Percentiles rank a stretch among this genome's conserved stretches.
Conservation (phyloP, 164 flowering plant genomes). For the Sedum album region DNA sequence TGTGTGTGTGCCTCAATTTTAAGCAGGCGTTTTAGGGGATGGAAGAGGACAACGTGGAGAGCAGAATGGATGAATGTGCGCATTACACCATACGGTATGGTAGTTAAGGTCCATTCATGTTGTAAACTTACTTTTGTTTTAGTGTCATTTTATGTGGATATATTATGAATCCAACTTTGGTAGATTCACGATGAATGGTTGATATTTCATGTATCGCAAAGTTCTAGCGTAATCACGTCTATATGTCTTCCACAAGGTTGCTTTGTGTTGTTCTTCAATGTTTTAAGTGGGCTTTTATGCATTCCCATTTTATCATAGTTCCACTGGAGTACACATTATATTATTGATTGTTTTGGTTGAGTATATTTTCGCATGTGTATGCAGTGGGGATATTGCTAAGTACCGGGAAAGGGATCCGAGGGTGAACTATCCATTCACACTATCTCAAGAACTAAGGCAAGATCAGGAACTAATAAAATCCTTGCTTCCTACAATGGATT, state of each 20-base stretch:
- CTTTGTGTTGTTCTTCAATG: no score
- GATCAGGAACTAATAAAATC: background rate
- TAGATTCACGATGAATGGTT: no score
- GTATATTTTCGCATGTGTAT: background rate
- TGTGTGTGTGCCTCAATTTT: background rate
- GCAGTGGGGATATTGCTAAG: background rate
- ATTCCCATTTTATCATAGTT: no score
- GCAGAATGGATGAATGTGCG: background rate
- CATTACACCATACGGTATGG: constrained; percentile 1
- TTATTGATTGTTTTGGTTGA: background rate
- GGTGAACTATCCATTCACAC: background rate
- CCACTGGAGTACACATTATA: no score
- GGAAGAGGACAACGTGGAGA: background rate
- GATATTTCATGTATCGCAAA: background rate
- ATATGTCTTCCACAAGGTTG: no score
- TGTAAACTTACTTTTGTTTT: background rate
- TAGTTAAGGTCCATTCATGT: background rate
- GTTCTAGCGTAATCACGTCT: no score
- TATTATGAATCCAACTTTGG: background rate
- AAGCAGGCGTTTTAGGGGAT: background rate
- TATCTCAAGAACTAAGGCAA: background rate
- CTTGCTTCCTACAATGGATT: background rate
- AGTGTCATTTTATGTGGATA: background rate
- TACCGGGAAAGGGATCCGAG: background rate
- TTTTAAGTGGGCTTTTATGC: no score